Percentiles rank a stretch among this genome's conserved stretches.
phyloP scores from a whole-genome alignment of 106 monocot genomes.

The Phalaenopsis equestris region DNA sequence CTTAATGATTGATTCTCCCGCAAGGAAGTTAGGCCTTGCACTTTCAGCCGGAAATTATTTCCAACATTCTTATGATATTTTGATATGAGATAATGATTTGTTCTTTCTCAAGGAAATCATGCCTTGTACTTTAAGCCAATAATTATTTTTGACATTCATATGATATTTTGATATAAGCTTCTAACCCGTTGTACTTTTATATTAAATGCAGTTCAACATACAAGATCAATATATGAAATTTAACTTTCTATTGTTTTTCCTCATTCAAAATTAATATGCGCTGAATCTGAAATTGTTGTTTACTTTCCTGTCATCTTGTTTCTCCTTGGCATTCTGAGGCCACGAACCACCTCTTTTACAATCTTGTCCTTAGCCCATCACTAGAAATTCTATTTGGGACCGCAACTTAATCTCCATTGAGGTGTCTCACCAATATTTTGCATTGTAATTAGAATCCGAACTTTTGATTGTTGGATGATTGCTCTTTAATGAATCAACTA shows the following conservation, averaged over 20 bases:
- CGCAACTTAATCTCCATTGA: background rate
- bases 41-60: background rate
- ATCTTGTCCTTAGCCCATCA: background rate
- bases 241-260: background rate
- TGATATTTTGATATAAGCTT: background rate
- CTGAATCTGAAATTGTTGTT: background rate
- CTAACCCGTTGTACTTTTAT: background rate
- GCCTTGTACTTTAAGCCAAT: background rate
- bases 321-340: background rate
- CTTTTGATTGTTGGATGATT: background rate
- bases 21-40: background rate
- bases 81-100: background rate
- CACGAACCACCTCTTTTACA: background rate
- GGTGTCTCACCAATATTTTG: background rate
- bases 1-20: background rate
- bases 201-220: background rate
- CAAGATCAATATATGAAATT: too few species aligned
- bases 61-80: background rate
- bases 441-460: background rate
- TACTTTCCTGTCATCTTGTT: background rate
- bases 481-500: background rate
- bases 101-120: background rate
- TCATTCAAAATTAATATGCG: background rate
- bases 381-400: background rate
- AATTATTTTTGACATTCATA: background rate